Conservation (phyloP, 306 rosid genomes). For the Malus domestica region DNA sequence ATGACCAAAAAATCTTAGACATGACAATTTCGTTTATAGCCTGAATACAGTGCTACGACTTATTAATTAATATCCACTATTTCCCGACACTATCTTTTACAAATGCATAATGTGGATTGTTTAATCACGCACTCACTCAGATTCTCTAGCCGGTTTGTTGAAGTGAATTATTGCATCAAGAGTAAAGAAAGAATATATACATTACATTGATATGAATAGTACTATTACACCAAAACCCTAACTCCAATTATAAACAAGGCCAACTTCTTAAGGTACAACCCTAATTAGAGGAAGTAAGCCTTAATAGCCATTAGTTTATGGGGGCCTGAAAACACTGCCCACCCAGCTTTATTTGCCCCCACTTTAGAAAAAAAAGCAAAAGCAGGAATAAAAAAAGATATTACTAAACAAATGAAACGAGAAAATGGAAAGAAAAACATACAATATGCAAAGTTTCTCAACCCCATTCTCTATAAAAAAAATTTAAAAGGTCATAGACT, state of each 20-base stretch:
- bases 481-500: slow-evolving; percentile 30
- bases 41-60: not conserved
- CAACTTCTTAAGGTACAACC: slow-evolving; percentile 48
- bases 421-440: slow-evolving; percentile 26
- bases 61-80: not conserved
- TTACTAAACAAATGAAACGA: slow-evolving; percentile 38
- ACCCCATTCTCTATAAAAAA: slow-evolving; percentile 49
- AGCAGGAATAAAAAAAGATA: slow-evolving; percentile 44
- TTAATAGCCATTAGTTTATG: slow-evolving; percentile 32
- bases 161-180: not conserved
- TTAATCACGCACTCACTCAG: not conserved
- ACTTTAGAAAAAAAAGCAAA: slow-evolving; percentile 53
- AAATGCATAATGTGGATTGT: not conserved
- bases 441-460: slow-evolving; percentile 47
- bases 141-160: not conserved
- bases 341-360: slow-evolving; percentile 47
- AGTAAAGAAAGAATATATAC: not conserved
- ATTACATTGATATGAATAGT: not conserved
- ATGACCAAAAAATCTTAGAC: too few species aligned
- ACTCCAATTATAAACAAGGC: not conserved
- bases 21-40: not conserved
- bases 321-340: slow-evolving; percentile 32
- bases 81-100: not conserved
- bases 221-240: slow-evolving; percentile 27
- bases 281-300: slow-evolving; percentile 44